A percentile compares a stretch with the other conserved stretches of the same genome.
Evolutionary conservation across 139 green algal species (phyloP).

Genomic region (Chlorella sp.): DNA sequence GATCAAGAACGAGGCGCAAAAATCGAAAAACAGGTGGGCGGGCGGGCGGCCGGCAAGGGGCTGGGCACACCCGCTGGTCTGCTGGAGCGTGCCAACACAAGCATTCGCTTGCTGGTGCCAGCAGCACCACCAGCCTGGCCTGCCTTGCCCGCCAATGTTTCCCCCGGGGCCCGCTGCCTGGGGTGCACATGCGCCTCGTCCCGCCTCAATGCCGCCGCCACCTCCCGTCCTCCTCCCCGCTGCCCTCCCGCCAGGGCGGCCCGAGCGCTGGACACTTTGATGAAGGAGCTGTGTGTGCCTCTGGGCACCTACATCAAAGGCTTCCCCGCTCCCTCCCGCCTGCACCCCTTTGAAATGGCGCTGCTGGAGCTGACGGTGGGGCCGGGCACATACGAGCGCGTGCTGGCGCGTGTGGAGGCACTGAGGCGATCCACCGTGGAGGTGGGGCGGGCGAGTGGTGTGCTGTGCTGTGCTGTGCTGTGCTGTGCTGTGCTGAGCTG

Average conservation of each 20-base stretch:
- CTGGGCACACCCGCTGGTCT: too few relatives aligned
- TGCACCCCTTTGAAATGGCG: slow-evolving; percentile 92
- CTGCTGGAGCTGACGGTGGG: slow-evolving; percentile 94
- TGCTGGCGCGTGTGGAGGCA: slow-evolving; percentile 50
- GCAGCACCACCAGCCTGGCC: too few relatives aligned
- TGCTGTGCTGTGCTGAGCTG: too few relatives aligned
- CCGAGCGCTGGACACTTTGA: slow-evolving; percentile 76
- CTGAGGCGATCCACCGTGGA: slow-evolving; percentile 43
- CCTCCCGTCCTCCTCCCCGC: not conserved
- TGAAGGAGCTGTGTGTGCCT: slow-evolving; percentile 68
- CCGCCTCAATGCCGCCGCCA: not conserved
- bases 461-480: too few relatives aligned
- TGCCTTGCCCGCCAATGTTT: too few relatives aligned
- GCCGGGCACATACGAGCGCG: slow-evolving; percentile 58
- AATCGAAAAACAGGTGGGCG: slow-evolving; percentile 64
- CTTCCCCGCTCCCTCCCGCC: slow-evolving; percentile 69
- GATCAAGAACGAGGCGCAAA: slow-evolving; percentile 79
- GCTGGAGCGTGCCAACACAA: not conserved
- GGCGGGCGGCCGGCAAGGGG: too few relatives aligned
- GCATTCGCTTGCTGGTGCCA: too few relatives aligned
- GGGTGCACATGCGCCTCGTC: not conserved
- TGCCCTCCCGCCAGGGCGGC: slow-evolving; percentile 49
- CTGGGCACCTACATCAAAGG: slow-evolving; percentile 66
- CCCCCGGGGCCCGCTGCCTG: too few relatives aligned
- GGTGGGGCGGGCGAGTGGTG: slow-evolving; percentile 75